Evolutionary conservation across 169 alveolate genomes (phyloP).

Genomic region (Cryptosporidium felis): DNA sequence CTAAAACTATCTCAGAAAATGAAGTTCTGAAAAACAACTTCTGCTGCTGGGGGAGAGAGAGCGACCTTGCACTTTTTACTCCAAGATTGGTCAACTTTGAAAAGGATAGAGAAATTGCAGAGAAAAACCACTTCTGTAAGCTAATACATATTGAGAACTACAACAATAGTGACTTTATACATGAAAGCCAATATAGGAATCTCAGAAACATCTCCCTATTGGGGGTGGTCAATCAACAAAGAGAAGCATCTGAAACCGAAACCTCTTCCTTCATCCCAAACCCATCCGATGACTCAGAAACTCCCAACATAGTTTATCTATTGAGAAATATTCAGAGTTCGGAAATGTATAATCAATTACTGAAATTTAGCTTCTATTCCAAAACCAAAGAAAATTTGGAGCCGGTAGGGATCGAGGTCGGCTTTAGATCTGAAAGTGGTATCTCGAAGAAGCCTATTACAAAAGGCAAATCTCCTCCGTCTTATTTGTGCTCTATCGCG

Average conservation of each 20-base stretch:
- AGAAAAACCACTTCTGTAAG: not conserved
- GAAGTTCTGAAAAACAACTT: too few species aligned
- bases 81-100: conserved; percentile 43
- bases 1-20: too few species aligned
- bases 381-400: not conserved
- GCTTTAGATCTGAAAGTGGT: too few species aligned
- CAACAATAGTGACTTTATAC: conserved; percentile 42
- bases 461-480: too few species aligned
- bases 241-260: too few species aligned
- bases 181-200: not conserved
- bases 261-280: too few species aligned
- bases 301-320: conserved; percentile 5
- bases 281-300: too few species aligned
- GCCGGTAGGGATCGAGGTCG: not conserved
- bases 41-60: too few species aligned
- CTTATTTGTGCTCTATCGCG: conserved; percentile 31
- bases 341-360: not conserved
- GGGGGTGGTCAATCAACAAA: not conserved
- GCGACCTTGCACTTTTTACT: too few species aligned
- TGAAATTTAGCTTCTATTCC: conserved; percentile 1
- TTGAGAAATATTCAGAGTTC: conserved; percentile 7
- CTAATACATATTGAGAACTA: conserved; percentile 10
- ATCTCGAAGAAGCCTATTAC: too few species aligned
- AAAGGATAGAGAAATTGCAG: not conserved
- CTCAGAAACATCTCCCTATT: conserved; percentile 1